Evolutionary conservation across 208 protist species (phyloP), one percentile per base, ranked within the genome.

Genomic region (Naegleria lovaniensis): DNA sequence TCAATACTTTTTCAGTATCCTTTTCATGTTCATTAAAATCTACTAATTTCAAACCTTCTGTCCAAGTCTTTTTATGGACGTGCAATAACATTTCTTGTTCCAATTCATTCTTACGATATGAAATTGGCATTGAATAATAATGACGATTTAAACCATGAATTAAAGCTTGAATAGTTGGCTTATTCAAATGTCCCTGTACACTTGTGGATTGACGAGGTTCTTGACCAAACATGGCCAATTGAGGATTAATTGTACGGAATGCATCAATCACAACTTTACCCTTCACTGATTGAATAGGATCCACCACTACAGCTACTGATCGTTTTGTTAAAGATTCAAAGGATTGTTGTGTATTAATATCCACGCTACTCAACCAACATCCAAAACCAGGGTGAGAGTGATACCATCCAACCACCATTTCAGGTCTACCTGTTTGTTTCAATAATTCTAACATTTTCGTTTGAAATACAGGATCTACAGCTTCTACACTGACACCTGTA

Each of bases 321-420:
- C 99, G 95, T 48, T 90, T 40, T 83, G 99, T 99, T 59, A 99
- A 94, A 83, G 97, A 95, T 94, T 99, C 99, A 93, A 99, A 99
- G 88, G 93, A 94, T 40, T 93, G 95, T 90, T 99, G 99, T 40
- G 99, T 99, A 93, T 99, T 99, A 41, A 99, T 97, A 96, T 99
- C 99, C 88, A 99, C 99, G 76, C 97, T 97, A 41, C 98, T 99
- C 13, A 99, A 97, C 99, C 99, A 99, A 95, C 99, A 99, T 36
- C 99, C 99, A 94, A 99, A 99, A 43, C 99, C 99, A 29, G 99
- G 99, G 93, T 99, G 99, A 90, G 97, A 99, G 93, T 99, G 99
- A 95, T 99, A 99, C 99, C 99, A 99, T 19, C 99, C 99, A 39
- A 99, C 99, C 67, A 99, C 99, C 91, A 99, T 99, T 93, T 99